phyloP scores from a whole-genome alignment of 495 filamentous ascomycete species.

The Terfezia claveryi region DNA sequence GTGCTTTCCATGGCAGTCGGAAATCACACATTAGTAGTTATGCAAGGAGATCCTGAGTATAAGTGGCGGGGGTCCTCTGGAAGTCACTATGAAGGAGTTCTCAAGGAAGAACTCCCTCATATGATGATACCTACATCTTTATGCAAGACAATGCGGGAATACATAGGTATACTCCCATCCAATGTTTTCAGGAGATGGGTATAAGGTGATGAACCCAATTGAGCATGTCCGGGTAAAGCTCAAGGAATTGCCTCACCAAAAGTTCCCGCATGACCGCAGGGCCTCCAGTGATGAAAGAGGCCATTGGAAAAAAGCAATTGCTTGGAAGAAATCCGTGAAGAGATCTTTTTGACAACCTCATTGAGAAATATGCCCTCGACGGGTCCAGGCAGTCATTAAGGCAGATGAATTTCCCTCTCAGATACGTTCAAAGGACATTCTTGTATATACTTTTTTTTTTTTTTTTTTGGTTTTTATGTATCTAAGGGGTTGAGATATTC shows the following conservation, averaged over 20 bases:
- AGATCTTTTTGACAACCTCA: slow-evolving; percentile 1
- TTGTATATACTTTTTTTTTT: too few species aligned
- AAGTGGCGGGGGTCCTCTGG: background rate
- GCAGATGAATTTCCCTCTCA: background rate
- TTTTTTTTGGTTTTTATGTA: too few species aligned
- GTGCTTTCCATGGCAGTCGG: background rate
- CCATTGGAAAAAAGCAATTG: background rate
- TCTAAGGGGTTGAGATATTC: too few species aligned
- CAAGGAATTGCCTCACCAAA: background rate
- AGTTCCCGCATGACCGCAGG: background rate
- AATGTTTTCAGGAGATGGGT: background rate
- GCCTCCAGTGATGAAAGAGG: background rate
- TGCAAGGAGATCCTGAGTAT: background rate
- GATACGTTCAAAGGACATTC: too few species aligned
- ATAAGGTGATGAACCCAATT: background rate
- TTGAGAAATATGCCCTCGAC: background rate
- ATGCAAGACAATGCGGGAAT: background rate
- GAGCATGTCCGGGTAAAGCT: background rate
- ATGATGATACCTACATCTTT: background rate
- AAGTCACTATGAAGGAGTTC: background rate
- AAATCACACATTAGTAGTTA: background rate
- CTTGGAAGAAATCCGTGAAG: background rate
- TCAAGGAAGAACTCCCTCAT: background rate
- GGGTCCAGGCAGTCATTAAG: background rate
- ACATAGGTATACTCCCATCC: background rate